Evolutionary conservation across 192 early-diverging fungal species (phyloP), one percentile per base, ranked within the genome.

Genomic region (Coemansia interrupta): DNA sequence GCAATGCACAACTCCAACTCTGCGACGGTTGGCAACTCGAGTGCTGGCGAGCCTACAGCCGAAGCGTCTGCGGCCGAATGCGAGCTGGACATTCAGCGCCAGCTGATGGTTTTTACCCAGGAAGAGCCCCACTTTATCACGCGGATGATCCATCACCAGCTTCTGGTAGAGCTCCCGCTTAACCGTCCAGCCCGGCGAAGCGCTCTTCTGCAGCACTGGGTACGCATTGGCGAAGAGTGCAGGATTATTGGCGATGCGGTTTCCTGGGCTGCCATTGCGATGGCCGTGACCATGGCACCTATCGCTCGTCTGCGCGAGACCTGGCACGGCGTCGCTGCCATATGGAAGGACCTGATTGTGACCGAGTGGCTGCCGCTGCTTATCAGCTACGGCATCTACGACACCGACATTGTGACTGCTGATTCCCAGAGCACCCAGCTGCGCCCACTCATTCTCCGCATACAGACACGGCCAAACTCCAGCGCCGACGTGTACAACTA

Each of bases 91-190:
- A 50, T 64, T 36, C 65, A 69, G 38, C 68, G 70, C 1, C 80
- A 73, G 61, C 43, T 74, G 46, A 67, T 82, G 57, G 66, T 72
- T 39, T 86, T 83, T 43, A 86, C 84, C 12, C 71, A 66, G 1
- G 56, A 64, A 28, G 76, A 85, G 19, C 88, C 88, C n/a, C 89
- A 90, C 55, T 90, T 90, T 53, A 30, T 90, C 18, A 86, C 86
- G 6, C 79, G 85, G 17, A 63, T 90, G 51, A 81, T 90, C 15
- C 79, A 83, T 45, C 81, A 83, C 54, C 89, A 90, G 46, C 68
- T 90, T 7, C 67, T 89, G 11, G 79, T 85, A 4, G 85, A 80
- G 64, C 70, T 80, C 64, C 80, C 64, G 42, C 72, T 68, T 64
- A 80, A 62, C 55, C 78, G 51, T 32, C 77, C 60, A 24, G 73